phyloP scores from a whole-genome alignment of 257 asterid species.

The Fraxinus excelsior region DNA sequence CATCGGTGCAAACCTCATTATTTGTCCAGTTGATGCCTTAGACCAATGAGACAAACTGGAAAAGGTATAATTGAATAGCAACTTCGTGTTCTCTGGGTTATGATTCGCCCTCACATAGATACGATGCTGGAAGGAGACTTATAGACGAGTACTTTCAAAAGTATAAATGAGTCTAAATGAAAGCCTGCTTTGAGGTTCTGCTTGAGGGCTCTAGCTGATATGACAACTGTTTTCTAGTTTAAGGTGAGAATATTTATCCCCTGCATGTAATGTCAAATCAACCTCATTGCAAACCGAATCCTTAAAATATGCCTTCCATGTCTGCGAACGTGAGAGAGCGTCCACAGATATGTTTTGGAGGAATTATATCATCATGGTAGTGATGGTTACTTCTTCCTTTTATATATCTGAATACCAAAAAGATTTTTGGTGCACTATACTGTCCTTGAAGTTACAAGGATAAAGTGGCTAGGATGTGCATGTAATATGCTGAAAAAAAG shows the following conservation, averaged over 20 bases:
- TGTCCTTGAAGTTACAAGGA: too few species aligned
- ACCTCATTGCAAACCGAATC: too few species aligned
- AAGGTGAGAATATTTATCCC: too few species aligned
- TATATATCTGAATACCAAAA: neutral
- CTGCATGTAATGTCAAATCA: too few species aligned
- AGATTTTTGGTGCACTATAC: neutral
- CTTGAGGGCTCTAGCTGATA: too few species aligned
- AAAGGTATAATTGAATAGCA: neutral
- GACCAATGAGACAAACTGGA: neutral
- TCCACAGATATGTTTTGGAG: neutral
- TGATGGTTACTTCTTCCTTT: neutral
- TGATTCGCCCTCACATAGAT: neutral
- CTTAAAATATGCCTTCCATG: too few species aligned
- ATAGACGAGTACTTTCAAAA: neutral
- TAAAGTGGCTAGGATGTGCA: too few species aligned
- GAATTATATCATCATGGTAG: neutral
- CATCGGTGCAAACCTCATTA: neutral
- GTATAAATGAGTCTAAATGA: neutral
- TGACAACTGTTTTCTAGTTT: too few species aligned
- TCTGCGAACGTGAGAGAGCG: too few species aligned
- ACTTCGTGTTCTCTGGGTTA: neutral
- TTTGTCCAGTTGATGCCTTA: neutral
- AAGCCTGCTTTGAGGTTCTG: neutral
- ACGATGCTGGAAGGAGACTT: neutral
- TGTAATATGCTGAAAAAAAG: slow-evolving; percentile 1